Conservation (phyloP, 1,284 basidiomycete species). For the Ganoderma multipileum region DNA sequence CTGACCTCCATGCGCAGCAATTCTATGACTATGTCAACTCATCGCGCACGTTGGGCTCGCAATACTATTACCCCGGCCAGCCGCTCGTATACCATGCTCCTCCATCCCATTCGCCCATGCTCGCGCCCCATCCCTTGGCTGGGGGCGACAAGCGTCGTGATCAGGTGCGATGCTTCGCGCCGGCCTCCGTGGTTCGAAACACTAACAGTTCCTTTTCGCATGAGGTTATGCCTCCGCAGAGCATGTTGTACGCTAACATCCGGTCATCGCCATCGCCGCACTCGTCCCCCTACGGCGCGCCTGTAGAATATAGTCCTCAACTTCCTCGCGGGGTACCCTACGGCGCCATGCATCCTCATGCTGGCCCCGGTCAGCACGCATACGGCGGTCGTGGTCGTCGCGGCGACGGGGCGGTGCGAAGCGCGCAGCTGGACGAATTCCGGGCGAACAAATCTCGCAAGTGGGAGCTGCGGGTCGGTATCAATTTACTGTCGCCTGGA, state of each 20-base stretch:
- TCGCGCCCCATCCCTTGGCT: slow-evolving; percentile 50
- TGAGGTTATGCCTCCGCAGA: slow-evolving; percentile 50
- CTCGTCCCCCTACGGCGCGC: slow-evolving; percentile 48
- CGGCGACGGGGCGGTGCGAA: slow-evolving; percentile 60
- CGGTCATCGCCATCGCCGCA: slow-evolving; percentile 51
- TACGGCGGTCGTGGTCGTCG: slow-evolving; percentile 38
- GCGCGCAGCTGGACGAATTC: slow-evolving; percentile 85
- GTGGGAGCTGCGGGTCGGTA: slow-evolving; percentile 80
- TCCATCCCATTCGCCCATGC: slow-evolving; percentile 57
- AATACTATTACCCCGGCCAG: slow-evolving; percentile 68
- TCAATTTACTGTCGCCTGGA: not conserved
- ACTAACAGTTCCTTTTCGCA: slow-evolving; percentile 19
- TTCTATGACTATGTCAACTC: slow-evolving; percentile 67
- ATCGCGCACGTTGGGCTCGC: slow-evolving; percentile 56
- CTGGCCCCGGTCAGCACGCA: slow-evolving; percentile 31
- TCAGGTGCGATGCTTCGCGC: slow-evolving; percentile 51
- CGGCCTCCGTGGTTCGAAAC: not conserved
- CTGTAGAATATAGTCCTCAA: slow-evolving; percentile 57
- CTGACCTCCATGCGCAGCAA: slow-evolving; percentile 56
- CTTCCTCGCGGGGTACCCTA: slow-evolving; percentile 55
- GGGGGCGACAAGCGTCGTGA: slow-evolving; percentile 66
- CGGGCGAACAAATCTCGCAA: slow-evolving; percentile 78
- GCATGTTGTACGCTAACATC: slow-evolving; percentile 48
- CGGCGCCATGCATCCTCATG: slow-evolving; percentile 47
- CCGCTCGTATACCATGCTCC: slow-evolving; percentile 64